Evolutionary conservation across 1,284 basidiomycete genomes (phyloP).

Genomic region (Moniliophthora roreri): DNA sequence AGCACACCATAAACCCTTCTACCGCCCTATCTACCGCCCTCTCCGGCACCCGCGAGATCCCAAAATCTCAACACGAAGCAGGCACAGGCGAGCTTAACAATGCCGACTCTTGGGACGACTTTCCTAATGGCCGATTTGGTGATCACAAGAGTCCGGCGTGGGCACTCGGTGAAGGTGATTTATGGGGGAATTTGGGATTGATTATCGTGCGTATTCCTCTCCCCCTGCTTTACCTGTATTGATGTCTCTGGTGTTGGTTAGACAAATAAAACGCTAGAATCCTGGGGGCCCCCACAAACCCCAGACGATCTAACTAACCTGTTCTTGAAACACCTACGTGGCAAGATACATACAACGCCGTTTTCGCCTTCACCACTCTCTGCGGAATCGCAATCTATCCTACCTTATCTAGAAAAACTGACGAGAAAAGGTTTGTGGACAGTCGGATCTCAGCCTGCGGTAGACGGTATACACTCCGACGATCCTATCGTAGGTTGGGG

Average conservation of each 20-base stretch:
- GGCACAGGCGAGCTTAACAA: constrained; percentile 74
- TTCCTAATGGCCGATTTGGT: constrained; percentile 98
- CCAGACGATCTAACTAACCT: constrained; percentile 74
- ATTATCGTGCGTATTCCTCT: constrained; percentile 43
- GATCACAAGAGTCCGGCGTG: constrained; percentile 95
- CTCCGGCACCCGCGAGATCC: constrained; percentile 40
- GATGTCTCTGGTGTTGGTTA: constrained; percentile 25
- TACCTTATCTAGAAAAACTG: constrained; percentile 76
- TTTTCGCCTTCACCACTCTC: constrained; percentile 89
- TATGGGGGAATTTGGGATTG: constrained; percentile 67
- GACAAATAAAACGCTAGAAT: constrained; percentile 65
- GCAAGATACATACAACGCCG: constrained; percentile 75
- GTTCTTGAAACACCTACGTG: constrained; percentile 81
- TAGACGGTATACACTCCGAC: constrained; percentile 77
- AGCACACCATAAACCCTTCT: constrained; percentile 58
- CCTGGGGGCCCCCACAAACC: constrained; percentile 83
- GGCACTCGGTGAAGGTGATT: constrained; percentile 68
- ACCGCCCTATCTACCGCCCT: constrained; percentile 61
- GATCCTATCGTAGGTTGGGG: constrained; percentile 91
- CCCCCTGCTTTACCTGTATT: not conserved
- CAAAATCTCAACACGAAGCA: constrained; percentile 48
- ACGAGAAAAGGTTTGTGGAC: constrained; percentile 89
- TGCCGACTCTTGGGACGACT: constrained; percentile 93
- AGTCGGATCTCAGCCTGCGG: constrained; percentile 94
- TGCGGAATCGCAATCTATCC: constrained; percentile 82